Conservation (phyloP, 2,329 filamentous ascomycete genomes). For the Cercospora janseana region DNA sequence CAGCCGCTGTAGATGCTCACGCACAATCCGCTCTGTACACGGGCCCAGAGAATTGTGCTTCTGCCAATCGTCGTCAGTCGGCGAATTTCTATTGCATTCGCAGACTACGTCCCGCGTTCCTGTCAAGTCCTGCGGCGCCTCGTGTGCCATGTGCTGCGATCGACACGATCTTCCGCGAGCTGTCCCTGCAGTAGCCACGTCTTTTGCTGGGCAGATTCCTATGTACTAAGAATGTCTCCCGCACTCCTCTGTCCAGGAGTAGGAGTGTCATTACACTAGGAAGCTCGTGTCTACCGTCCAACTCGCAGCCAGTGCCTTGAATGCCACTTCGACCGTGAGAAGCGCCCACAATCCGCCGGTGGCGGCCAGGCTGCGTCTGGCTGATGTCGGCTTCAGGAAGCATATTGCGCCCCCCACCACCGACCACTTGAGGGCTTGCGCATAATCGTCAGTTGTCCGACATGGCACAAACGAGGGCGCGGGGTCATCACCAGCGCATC, state of each 20-base stretch:
- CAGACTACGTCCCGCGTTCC: not conserved
- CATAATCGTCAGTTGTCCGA: not conserved
- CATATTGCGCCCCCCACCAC: conserved; percentile 4
- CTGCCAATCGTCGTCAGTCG: too few species aligned
- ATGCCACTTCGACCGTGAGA: not conserved
- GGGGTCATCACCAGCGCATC: conserved; percentile 2
- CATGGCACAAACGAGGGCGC: not conserved
- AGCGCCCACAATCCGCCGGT: not conserved
- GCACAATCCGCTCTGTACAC: too few species aligned
- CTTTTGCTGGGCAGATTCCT: too few species aligned
- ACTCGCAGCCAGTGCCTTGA: too few species aligned
- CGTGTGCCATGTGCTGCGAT: conserved; percentile 1
- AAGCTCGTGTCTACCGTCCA: too few species aligned
- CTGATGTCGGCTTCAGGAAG: not conserved
- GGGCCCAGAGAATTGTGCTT: too few species aligned
- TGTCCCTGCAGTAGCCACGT: not conserved
- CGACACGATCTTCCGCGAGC: conserved; percentile 5
- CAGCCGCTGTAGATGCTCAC: too few species aligned
- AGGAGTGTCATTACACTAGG: too few species aligned
- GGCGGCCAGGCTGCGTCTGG: not conserved
- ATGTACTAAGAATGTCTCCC: too few species aligned
- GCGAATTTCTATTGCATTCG: not conserved
- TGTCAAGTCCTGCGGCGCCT: not conserved
- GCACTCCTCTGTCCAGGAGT: too few species aligned
- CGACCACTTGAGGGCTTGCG: not conserved